Conservation (phyloP, 257 asterid species). For the Solanum etuberosum region DNA sequence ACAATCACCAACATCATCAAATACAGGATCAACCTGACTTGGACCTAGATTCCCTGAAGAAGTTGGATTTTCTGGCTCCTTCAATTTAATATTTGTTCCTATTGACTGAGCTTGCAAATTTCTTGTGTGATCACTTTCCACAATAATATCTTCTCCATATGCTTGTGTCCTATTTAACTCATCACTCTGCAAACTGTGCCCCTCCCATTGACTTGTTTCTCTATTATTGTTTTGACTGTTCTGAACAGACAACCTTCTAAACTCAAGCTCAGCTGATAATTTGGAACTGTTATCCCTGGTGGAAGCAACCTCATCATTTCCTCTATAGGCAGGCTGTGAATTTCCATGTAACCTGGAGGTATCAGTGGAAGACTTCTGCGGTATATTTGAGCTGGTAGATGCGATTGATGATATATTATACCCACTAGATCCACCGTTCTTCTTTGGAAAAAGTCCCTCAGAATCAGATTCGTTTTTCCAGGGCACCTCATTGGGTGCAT, state of each 20-base stretch:
- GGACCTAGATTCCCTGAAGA: constrained; percentile 22
- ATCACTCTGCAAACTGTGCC: constrained; percentile 14
- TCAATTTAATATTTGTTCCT: constrained; percentile 20
- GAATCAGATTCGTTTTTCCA: constrained; percentile 33
- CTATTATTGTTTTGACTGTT: constrained; percentile 19
- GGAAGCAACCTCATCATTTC: constrained; percentile 14
- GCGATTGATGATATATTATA: constrained; percentile 31
- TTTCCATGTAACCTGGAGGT: constrained; percentile 26
- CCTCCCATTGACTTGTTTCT: constrained; percentile 25
- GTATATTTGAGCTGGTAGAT: constrained; percentile 33
- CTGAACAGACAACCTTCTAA: constrained; percentile 21
- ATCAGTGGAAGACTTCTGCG: constrained; percentile 22
- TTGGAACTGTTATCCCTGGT: constrained; percentile 12
- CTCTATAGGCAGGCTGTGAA: constrained; percentile 16
- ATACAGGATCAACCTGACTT: constrained; percentile 45
- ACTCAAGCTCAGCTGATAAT: constrained; percentile 26
- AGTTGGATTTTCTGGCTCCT: constrained; percentile 32
- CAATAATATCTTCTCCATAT: constrained; percentile 5
- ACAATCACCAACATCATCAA: constrained; percentile 93
- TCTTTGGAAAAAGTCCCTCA: constrained; percentile 35
- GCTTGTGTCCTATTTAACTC: constrained; percentile 18
- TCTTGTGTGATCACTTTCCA: constrained; percentile 21
- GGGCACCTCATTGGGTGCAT: constrained; percentile 50
- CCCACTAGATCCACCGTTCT: constrained; percentile 25
- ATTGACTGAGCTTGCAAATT: constrained; percentile 20